Percentiles rank a stretch among this genome's conserved stretches.
These are phyloP conservation scores for Acrodontium crateriforme DNA, from an alignment of 2,329 filamentous ascomycete genomes.

Conservation along the genomic window DNA sequence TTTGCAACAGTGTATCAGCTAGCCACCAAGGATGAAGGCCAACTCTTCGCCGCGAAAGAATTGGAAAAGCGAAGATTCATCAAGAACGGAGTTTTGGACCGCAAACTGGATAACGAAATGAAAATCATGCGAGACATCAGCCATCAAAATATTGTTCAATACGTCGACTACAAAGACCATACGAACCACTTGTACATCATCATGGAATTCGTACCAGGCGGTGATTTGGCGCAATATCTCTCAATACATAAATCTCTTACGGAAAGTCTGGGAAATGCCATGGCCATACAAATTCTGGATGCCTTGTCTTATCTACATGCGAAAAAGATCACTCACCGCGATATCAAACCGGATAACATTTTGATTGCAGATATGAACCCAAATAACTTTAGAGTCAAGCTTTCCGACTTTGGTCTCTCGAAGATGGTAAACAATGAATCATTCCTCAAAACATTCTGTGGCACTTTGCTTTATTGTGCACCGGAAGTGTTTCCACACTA, in stretches of 20 bases:
- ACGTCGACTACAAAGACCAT: slow-evolving; percentile 77
- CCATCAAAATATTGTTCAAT: slow-evolving; percentile 84
- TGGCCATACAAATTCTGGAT: slow-evolving; percentile 63
- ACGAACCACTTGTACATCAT: slow-evolving; percentile 78
- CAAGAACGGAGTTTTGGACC: slow-evolving; percentile 79
- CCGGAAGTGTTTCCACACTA: slow-evolving; percentile 90
- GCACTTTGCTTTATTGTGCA: slow-evolving; percentile 87
- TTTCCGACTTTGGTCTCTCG: slow-evolving; percentile 92
- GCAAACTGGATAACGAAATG: slow-evolving; percentile 94
- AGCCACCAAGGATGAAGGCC: slow-evolving; percentile 70
- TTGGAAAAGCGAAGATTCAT: slow-evolving; percentile 86
- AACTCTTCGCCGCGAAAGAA: slow-evolving; percentile 82
- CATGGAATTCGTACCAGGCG: slow-evolving; percentile 80
- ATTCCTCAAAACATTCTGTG: slow-evolving; percentile 91
- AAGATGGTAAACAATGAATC: slow-evolving; percentile 79
- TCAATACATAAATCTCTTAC: slow-evolving; percentile 45
- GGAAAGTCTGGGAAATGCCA: slow-evolving; percentile 55
- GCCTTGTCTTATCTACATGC: slow-evolving; percentile 77
- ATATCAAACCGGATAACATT: slow-evolving; percentile 98
- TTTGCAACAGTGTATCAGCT: slow-evolving; percentile 91
- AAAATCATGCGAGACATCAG: slow-evolving; percentile 78
- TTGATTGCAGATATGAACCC: slow-evolving; percentile 62
- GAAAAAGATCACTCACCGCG: slow-evolving; percentile 88
- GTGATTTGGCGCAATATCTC: slow-evolving; percentile 69
- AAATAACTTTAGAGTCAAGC: slow-evolving; percentile 55